Evolutionary conservation across 1,284 basidiomycete genomes (phyloP).

Genomic region (Sutorius eximius): DNA sequence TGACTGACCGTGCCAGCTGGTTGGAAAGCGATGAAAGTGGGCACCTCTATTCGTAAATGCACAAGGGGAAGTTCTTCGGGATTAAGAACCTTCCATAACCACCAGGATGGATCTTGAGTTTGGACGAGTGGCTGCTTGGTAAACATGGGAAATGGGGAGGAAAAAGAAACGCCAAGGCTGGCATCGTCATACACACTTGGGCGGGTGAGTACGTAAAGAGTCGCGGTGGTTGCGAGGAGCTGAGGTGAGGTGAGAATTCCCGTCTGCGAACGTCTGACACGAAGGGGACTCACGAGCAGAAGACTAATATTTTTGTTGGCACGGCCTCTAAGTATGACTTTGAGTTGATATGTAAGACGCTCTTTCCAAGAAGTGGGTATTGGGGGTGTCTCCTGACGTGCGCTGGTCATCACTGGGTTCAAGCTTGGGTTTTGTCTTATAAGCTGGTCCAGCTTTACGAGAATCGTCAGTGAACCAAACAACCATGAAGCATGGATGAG

Average conservation of each 20-base stretch:
- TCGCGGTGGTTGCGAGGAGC: constrained; percentile 73
- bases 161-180: constrained; percentile 26
- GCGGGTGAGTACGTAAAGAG: constrained; percentile 70
- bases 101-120: constrained; percentile 51
- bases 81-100: constrained; percentile 83
- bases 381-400: constrained; percentile 32
- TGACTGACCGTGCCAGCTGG: constrained; percentile 36
- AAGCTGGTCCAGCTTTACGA: constrained; percentile 68
- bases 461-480: constrained; percentile 16
- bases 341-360: constrained; percentile 42
- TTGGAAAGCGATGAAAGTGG: constrained; percentile 72
- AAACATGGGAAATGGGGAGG: constrained; percentile 39
- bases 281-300: constrained; percentile 56
- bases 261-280: constrained; percentile 1
- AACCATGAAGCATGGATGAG: constrained; percentile 2
- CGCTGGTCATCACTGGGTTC: constrained; percentile 38
- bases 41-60: constrained; percentile 80
- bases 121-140: constrained; percentile 28
- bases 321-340: constrained; percentile 64
- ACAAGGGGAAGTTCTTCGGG: constrained; percentile 67
- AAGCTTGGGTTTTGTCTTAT: constrained; percentile 64
- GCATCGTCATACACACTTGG: constrained; percentile 43
- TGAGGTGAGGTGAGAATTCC: constrained; percentile 29
- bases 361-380: constrained; percentile 46
- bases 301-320: constrained; percentile 81